Percentiles rank a stretch among this genome's conserved stretches.
Evolutionary conservation across 345 rosid genomes (phyloP).

Genomic region (Eutrema yunnanense): DNA sequence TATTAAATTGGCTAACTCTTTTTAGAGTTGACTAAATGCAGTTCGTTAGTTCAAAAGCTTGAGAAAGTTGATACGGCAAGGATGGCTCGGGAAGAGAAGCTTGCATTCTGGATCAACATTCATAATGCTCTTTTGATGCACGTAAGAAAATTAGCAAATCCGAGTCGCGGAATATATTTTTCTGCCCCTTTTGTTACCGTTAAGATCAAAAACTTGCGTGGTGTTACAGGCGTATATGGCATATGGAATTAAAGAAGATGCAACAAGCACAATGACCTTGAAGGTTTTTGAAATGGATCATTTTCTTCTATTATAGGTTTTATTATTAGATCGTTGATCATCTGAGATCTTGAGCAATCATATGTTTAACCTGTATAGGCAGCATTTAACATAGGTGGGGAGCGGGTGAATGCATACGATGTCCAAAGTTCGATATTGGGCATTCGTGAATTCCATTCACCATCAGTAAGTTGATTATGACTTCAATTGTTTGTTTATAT

Average conservation of each 20-base stretch:
- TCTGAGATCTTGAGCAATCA: background rate
- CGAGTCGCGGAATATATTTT: background rate
- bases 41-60: slow-evolving; percentile 57
- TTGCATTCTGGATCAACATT: slow-evolving; percentile 76
- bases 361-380: slow-evolving; percentile 38
- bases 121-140: slow-evolving; percentile 82
- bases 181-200: background rate
- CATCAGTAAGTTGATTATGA: slow-evolving; percentile 36
- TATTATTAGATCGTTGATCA: background rate
- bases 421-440: slow-evolving; percentile 58
- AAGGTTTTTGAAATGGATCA: slow-evolving; percentile 33
- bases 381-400: slow-evolving; percentile 65
- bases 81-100: slow-evolving; percentile 71
- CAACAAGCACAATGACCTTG: slow-evolving; percentile 35
- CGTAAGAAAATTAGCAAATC: slow-evolving; percentile 30
- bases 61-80: slow-evolving; percentile 53
- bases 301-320: background rate
- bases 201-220: background rate
- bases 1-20: background rate
- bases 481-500: background rate
- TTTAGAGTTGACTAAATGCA: slow-evolving; percentile 17
- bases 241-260: slow-evolving; percentile 39
- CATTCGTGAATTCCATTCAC: slow-evolving; percentile 42
- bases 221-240: slow-evolving; percentile 61
- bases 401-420: slow-evolving; percentile 40